Evolutionary conservation across 257 asterid genomes (phyloP).

Genomic region (Solanum tacnaense): DNA sequence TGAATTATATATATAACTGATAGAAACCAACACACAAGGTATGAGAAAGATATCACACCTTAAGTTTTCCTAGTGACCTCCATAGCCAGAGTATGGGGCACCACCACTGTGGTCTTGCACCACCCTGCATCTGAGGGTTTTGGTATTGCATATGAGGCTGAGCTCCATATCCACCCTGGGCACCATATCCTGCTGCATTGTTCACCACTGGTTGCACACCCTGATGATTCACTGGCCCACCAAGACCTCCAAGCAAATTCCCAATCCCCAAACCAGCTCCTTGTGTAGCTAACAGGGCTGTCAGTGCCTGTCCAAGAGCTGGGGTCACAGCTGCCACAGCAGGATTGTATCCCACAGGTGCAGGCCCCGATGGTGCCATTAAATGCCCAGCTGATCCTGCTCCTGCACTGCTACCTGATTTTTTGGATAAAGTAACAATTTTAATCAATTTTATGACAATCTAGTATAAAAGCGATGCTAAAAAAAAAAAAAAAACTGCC

Average conservation of each 20-base stretch:
- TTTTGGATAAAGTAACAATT: background rate
- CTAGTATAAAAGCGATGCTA: background rate
- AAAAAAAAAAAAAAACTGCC: background rate
- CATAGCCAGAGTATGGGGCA: slow-evolving; percentile 80
- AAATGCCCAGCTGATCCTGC: slow-evolving; percentile 54
- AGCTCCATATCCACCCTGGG: slow-evolving; percentile 67
- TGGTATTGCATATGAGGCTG: slow-evolving; percentile 76
- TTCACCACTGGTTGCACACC: slow-evolving; percentile 59
- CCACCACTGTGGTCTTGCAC: slow-evolving; percentile 89
- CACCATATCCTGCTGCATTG: slow-evolving; percentile 52
- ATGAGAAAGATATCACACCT: slow-evolving; percentile 9
- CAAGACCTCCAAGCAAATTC: slow-evolving; percentile 81
- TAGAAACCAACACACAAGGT: background rate
- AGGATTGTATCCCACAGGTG: slow-evolving; percentile 62
- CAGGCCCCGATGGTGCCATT: slow-evolving; percentile 82
- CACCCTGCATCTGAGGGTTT: slow-evolving; percentile 75
- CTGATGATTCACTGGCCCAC: slow-evolving; percentile 54
- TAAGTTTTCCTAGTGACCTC: slow-evolving; percentile 50
- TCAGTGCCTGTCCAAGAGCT: slow-evolving; percentile 89
- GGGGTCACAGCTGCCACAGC: slow-evolving; percentile 47
- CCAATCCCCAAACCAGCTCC: slow-evolving; percentile 84
- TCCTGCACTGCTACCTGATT: slow-evolving; percentile 23
- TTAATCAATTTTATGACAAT: background rate
- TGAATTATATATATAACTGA: background rate
- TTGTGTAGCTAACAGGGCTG: slow-evolving; percentile 73